phyloP scores from a whole-genome alignment of 2,329 filamentous ascomycete genomes.

The Talaromyces sp. region DNA sequence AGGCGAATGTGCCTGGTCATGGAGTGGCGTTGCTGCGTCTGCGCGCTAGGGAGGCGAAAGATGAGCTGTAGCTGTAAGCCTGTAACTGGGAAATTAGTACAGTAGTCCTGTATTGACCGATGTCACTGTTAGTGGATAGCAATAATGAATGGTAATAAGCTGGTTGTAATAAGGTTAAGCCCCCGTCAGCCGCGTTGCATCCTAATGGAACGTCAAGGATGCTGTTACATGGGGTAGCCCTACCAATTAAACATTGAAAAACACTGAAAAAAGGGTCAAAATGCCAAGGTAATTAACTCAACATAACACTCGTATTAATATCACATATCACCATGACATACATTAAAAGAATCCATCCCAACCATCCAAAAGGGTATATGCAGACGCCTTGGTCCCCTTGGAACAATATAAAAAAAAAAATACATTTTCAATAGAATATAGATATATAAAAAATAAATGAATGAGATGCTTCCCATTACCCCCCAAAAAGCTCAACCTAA shows the following conservation, averaged over 20 bases:
- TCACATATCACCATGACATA: neutral
- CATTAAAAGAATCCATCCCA: neutral
- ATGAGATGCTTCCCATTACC: neutral
- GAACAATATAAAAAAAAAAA: neutral
- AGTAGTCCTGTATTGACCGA: neutral
- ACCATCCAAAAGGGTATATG: neutral
- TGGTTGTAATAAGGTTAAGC: neutral
- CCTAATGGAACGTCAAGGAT: neutral
- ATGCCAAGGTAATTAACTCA: neutral
- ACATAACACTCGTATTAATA: neutral
- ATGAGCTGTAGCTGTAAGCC: conserved; percentile 35
- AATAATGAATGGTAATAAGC: neutral
- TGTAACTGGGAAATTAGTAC: neutral
- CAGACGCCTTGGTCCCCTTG: neutral
- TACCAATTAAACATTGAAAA: neutral
- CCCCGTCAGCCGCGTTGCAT: neutral
- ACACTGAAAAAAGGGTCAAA: neutral
- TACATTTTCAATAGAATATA: neutral
- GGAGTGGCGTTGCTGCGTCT: conserved; percentile 49
- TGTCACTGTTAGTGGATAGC: neutral
- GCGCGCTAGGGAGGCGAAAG: conserved; percentile 32
- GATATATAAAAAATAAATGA: neutral
- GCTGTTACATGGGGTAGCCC: neutral
- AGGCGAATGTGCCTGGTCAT: conserved; percentile 43
- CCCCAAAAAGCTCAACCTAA: neutral